phyloP scores from a whole-genome alignment of 129 eudicot genomes.

The Erigeron canadensis region DNA sequence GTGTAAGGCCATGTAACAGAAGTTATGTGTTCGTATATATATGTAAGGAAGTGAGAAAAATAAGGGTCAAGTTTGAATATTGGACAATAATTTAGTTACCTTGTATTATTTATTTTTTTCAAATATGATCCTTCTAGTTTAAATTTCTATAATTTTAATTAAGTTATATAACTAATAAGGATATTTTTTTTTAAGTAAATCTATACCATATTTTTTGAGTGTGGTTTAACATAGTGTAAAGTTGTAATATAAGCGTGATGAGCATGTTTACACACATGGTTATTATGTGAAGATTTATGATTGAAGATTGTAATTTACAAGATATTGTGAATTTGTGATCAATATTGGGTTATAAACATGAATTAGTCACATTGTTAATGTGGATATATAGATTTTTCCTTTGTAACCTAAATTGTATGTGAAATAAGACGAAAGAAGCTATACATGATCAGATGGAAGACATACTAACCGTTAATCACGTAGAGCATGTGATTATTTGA shows the following conservation, averaged over 20 bases:
- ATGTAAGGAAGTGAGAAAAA: conserved; percentile 31
- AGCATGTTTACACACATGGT: not conserved
- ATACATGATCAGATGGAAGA: not conserved
- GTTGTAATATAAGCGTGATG: too few species aligned
- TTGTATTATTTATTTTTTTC: not conserved
- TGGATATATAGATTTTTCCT: not conserved
- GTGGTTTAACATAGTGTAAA: too few species aligned
- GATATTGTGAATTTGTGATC: not conserved
- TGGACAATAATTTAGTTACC: conserved; percentile 17
- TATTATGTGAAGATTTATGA: not conserved
- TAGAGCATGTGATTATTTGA: too few species aligned
- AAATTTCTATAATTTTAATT: too few species aligned
- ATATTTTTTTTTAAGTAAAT: too few species aligned
- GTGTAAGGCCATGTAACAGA: conserved; percentile 17
- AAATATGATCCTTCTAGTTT: conserved; percentile 1
- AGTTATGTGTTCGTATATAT: conserved; percentile 18
- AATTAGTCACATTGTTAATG: not conserved
- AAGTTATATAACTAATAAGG: too few species aligned
- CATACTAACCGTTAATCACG: not conserved
- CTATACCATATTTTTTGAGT: too few species aligned
- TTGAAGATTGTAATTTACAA: not conserved
- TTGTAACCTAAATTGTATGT: not conserved
- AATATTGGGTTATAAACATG: not conserved
- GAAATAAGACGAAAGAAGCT: not conserved
- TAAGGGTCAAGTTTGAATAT: conserved; percentile 26